Base-by-base conservation (phyloP, 106 monocot species). In the Vanilla planifolia region DNA sequence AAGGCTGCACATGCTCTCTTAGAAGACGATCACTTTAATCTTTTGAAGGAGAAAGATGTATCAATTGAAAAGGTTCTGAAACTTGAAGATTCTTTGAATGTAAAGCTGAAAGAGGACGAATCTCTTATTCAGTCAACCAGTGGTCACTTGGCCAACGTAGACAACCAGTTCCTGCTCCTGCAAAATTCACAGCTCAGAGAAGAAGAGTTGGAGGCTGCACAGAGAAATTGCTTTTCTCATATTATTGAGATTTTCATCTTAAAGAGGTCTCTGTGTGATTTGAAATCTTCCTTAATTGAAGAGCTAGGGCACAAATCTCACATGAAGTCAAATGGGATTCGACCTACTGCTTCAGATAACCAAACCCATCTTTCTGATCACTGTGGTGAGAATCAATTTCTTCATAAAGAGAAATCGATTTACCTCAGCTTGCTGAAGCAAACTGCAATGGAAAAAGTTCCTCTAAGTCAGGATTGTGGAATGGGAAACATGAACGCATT, bases 101-200 rank as follows among this genome's bases (percentile, higher is more conserved):
- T 51, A 0, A 55, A 87, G 67, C 78, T 64, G 42, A 36, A 78
- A 70, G 72, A 81, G 14, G 65, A 81, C 71, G 80, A 75, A 60
- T 67, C 26, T 19, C 51, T 68, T 37, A 61, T 68, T 16, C 48
- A 52, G 29, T 78, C 78, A 42, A 73, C 25, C 61, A 70, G 76
- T 17, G 29, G 32, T n/a, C 66, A 60, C 50, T 13, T 80, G 44
- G 19, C 39, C 8, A 33, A 33, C n/a, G 46, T 83, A 55, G 61
- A 71, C 65, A 63, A 51, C 26, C 59, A 74, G 20, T 67, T 79
- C 23, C 51, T 15, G 37, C 25, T 37, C 26, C 27, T 65, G 32
- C 51, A 65, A 52, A 29, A 59, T 34, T 22, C 3, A 13, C 22
- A 39, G 34, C 7, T 36, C 59, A 59, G 10, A 30, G 55, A 55